phyloP scores from a whole-genome alignment of 2,329 filamentous ascomycete species.

The Aspergillus hortae region DNA sequence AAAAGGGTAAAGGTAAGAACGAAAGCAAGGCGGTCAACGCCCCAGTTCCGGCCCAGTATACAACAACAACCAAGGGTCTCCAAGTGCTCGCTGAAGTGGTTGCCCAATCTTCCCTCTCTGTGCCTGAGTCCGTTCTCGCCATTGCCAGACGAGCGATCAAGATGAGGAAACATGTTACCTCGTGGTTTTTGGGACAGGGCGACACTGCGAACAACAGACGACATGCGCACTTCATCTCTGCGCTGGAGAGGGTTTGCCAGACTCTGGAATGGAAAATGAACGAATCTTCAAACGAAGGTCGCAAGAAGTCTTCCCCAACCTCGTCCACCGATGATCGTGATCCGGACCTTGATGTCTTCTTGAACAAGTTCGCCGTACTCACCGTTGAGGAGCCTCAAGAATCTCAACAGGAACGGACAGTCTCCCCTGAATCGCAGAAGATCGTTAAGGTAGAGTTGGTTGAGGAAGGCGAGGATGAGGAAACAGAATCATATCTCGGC shows the following conservation, averaged over 20 bases:
- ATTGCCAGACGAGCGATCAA: slow-evolving; percentile 25
- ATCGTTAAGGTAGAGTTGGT: slow-evolving; percentile 18
- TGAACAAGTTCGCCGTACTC: slow-evolving; percentile 27
- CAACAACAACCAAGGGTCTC: slow-evolving; percentile 21
- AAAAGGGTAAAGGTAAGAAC: slow-evolving; percentile 10
- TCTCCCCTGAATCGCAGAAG: slow-evolving; percentile 11
- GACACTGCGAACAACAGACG: slow-evolving; percentile 16
- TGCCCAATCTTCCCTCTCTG: slow-evolving; percentile 18
- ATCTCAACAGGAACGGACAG: slow-evolving; percentile 8
- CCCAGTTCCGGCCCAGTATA: slow-evolving; percentile 16
- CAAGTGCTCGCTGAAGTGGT: slow-evolving; percentile 21
- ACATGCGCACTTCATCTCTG: slow-evolving; percentile 25
- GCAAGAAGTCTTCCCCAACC: slow-evolving; percentile 10
- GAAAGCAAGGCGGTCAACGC: slow-evolving; percentile 13
- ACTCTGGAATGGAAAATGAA: slow-evolving; percentile 20
- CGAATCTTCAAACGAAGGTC: slow-evolving; percentile 12
- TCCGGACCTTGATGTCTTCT: slow-evolving; percentile 9
- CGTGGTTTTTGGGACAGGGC: slow-evolving; percentile 24
- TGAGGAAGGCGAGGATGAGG: slow-evolving; percentile 10
- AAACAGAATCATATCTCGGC: slow-evolving; percentile 13
- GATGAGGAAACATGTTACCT: slow-evolving; percentile 25
- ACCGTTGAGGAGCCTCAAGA: slow-evolving; percentile 24
- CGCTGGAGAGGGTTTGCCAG: slow-evolving; percentile 24
- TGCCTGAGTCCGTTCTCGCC: slow-evolving; percentile 18
- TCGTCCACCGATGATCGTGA: slow-evolving; percentile 10